Base-by-base conservation (phyloP, 2,329 filamentous ascomycete genomes). In the Chrysoporthe austroafricana region DNA sequence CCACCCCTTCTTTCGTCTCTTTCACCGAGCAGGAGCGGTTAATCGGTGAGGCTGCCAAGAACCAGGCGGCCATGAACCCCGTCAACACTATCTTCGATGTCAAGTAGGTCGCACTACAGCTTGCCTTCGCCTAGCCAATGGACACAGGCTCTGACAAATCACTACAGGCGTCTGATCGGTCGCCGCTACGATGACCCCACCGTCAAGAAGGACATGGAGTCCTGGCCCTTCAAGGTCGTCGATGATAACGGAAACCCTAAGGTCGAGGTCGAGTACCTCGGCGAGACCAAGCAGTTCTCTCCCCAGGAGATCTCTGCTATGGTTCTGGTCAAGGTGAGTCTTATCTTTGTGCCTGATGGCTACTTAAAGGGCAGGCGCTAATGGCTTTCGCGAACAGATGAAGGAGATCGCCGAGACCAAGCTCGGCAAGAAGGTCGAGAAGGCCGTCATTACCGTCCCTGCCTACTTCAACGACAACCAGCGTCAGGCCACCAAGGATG, bases 381-480 rank as follows among this genome's bases (percentile, higher is more conserved):
- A 70, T 36, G 58, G 32, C 32, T 26, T 43, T 18, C 26, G n/a
- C 62, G 62, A 74, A 75, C 77, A 97, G 95, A 97, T 98, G 95
- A 97, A 97, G 89, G 96, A 99, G 85, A 94, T 97, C 80, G 96
- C 96, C 77, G 96, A 99, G 88, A 88, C 87, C 83, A 98, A 99
- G 89, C 90, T 99, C 77, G 96, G 94, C 83, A 97, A 96, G 91
- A 97, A 96, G 87, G 94, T 98, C 77, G 90, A 96, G 85, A 98
- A 98, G 90, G 96, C 96, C 73, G 96, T 99, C 81, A 94, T 99
- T 83, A 99, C 96, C 71, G 96, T 98, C 69, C 96, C 96, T 68
- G 96, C 96, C 80, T 99, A 99, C 89, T 99, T 99, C 93, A 98
- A 98, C 88, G 96, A 99, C 90, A 97, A 97, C 88, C 96, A 99